Evolutionary conservation across 225 moss, liverwort and hornwort species (phyloP), one percentile per base, ranked within the genome.

Genomic region (Sphagnum contortum): DNA sequence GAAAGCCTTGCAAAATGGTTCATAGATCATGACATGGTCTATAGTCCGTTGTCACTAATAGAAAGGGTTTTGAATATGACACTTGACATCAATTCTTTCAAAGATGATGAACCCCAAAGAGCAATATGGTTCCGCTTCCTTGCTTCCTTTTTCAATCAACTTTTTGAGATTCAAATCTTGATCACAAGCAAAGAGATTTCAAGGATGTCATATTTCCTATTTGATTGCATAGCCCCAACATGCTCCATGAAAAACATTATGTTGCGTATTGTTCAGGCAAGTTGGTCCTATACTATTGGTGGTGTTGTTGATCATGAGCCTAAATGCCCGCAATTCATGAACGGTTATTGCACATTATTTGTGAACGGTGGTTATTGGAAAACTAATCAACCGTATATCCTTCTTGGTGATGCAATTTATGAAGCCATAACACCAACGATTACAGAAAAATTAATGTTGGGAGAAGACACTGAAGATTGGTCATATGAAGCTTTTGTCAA

Each of bases 341-440:
- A 29, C 29, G 29, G 29, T 29, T 29, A 29, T 29, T 29, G 29
- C 29, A 29, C 29, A 29, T 29, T 29, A 29, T 29, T 29, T 29
- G 29, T 29, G 29, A 29, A 29, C 1, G 29, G 29, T 29, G 29
- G 29, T 29, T 29, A 29, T 29, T 29, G 29, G 29, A 29, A 29
- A 29, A 29, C 29, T 29, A 29, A 72, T 63, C 45, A 44, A 47
- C 53, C 72, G 13, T 81, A 71, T 58, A 68, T 81, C 50, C 76
- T 85, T 44, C 58, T 81, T 9, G 64, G 77, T 44, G 85, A 85
- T 63, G 64, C 65, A 9, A 65, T 85, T 44, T 85, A 76, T 58
- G 81, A 81, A 55, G 66, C 73, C 49, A 59, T 81, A 9, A 45
- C 67, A 13, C 73, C 70, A 45, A 65, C 74, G 12, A 54, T 64